Conservation (phyloP, 2,329 filamentous ascomycete species). For the Zalaria obscura region DNA sequence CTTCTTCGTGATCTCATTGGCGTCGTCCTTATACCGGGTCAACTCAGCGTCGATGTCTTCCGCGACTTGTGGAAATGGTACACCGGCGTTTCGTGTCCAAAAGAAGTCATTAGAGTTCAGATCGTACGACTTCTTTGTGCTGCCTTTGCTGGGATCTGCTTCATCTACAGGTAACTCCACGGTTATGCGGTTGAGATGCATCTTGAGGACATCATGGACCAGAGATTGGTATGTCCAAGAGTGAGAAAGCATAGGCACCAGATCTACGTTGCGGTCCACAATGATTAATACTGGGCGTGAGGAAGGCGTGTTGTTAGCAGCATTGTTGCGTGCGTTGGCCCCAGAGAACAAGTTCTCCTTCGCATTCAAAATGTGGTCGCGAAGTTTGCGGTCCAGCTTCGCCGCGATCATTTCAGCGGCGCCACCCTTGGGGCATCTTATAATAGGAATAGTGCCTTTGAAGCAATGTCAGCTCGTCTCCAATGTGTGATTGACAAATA, state of each 20-base stretch:
- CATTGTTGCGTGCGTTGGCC: slow-evolving; percentile 46
- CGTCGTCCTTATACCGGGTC: slow-evolving; percentile 89
- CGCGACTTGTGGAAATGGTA: slow-evolving; percentile 88
- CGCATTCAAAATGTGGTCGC: slow-evolving; percentile 92
- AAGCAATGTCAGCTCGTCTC: slow-evolving; percentile 12
- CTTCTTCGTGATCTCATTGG: slow-evolving; percentile 85
- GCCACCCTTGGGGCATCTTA: slow-evolving; percentile 82
- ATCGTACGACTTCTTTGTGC: slow-evolving; percentile 81
- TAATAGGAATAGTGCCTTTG: slow-evolving; percentile 78
- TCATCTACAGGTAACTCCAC: slow-evolving; percentile 76
- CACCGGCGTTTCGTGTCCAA: slow-evolving; percentile 81
- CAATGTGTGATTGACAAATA: background rate
- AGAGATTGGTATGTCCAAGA: slow-evolving; percentile 85
- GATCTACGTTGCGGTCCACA: slow-evolving; percentile 86
- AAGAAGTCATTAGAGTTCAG: slow-evolving; percentile 86
- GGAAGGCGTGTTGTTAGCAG: slow-evolving; percentile 46
- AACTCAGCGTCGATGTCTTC: slow-evolving; percentile 92
- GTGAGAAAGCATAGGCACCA: slow-evolving; percentile 97
- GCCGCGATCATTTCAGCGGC: slow-evolving; percentile 89
- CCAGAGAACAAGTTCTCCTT: slow-evolving; percentile 91
- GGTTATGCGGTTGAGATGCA: slow-evolving; percentile 86
- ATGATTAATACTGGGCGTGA: slow-evolving; percentile 83
- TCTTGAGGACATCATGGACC: slow-evolving; percentile 62
- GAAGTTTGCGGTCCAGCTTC: slow-evolving; percentile 86
- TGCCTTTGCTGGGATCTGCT: slow-evolving; percentile 55